Evolutionary conservation across 805 yeast genomes (phyloP), one percentile per base, ranked within the genome.

Genomic region (Saccharomycopsis babjevae): DNA sequence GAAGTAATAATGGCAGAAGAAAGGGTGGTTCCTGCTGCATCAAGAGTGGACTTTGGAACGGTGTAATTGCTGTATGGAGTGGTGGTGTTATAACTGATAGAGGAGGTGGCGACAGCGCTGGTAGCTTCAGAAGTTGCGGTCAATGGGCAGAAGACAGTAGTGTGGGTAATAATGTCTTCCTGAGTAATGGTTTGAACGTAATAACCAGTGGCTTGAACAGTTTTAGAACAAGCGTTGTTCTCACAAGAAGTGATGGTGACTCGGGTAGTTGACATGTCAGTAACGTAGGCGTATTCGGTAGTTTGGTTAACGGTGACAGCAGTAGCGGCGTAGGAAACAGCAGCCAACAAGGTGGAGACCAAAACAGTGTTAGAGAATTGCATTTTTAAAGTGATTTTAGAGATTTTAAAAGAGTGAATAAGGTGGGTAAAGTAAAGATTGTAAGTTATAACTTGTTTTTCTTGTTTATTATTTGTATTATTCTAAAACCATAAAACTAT

Each of bases 141-240:
- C 36, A 63, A 58, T 42, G 65, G 65, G 46, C 65, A 63, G 62
- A 46, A 63, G 22, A 59, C 54, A 8, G 65, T 63, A 40, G 64
- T 58, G 50, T 61, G 62, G 15, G 64, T 63, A 38, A 61, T 60
- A 16, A 63, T 59, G 32, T 57, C 60, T 18, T 36, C 57, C 6
- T 32, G 20, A 40, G 65, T 62, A 38, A 62, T 40, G 30, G 63
- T 60, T 38, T 62, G 57, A 18, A 62, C 20, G 56, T 62, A 62
- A 54, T 52, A 62, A 5, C 63, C 65, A 40, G 65, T 62, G 15
- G 63, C 2, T 46, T 60, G 54, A 25, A 62, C 57, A 38, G 57
- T 55, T 22, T 60, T 60, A 11, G 63, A 56, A 57, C 66, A 64
- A 20, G 65, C 62, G 36, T 62, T 58, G 56, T 64, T 40, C 13